These are phyloP conservation scores for Mortierella sp. DNA, from an alignment of 371 early-diverging fungal species.

Conservation along the genomic window DNA sequence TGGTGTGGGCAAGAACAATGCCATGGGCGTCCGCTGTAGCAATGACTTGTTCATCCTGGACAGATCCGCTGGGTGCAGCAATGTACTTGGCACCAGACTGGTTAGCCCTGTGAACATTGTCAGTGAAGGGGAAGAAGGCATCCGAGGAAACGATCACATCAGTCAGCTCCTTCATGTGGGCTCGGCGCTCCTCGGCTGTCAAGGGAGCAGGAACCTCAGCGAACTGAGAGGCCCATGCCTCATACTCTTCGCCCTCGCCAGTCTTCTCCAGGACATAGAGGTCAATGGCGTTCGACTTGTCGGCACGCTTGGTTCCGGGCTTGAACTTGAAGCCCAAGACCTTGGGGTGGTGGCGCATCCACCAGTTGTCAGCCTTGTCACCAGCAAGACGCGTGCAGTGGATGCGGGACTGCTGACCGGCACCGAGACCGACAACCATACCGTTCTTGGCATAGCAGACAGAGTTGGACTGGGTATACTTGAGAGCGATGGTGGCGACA, in stretches of 20 bases:
- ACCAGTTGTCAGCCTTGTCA: conserved; percentile 98
- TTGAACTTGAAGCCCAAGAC: conserved; percentile 89
- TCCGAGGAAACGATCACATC: conserved; percentile 92
- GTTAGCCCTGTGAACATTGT: conserved; percentile 91
- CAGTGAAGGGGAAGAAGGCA: conserved; percentile 99
- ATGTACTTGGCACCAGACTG: conserved; percentile 90
- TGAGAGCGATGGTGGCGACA: conserved; percentile 96
- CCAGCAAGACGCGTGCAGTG: conserved; percentile 98
- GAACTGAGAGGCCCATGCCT: conserved; percentile 85
- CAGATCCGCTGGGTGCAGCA: conserved; percentile 92
- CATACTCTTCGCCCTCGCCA: conserved; percentile 82
- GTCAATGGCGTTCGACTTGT: conserved; percentile 97
- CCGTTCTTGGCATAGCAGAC: conserved; percentile 98
- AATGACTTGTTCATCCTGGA: conserved; percentile 89
- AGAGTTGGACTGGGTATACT: conserved; percentile 98
- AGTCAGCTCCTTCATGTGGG: conserved; percentile 74
- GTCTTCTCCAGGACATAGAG: conserved; percentile 89
- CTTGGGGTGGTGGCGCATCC: conserved; percentile 95
- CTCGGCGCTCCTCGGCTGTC: conserved; percentile 82
- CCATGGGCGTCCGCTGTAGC: conserved; percentile 82
- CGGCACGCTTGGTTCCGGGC: conserved; percentile 90
- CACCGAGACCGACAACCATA: conserved; percentile 97
- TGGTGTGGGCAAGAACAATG: conserved; percentile 89
- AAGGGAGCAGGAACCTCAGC: conserved; percentile 81
- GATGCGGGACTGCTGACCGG: conserved; percentile 98